Base-by-base conservation (phyloP, 2,329 filamentous ascomycete genomes). In the Aschersonia sp. region DNA sequence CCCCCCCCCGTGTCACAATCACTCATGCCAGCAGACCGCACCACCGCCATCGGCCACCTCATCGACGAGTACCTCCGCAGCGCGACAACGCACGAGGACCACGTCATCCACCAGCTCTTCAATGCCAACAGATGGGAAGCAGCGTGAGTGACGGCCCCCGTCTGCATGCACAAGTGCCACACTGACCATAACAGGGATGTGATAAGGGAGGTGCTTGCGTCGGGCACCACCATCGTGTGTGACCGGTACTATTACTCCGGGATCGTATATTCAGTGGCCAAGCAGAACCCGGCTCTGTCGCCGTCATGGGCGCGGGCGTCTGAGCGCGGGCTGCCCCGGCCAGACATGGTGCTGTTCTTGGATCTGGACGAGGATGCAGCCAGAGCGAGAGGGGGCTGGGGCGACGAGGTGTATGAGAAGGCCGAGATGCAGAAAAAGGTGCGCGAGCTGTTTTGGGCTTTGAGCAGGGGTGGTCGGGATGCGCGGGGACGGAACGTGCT, bases 161-260 rank as follows among this genome's bases (percentile, higher is more conserved):
- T 20, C 20, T 20, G 20, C 20, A 20, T 20, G 20, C 20, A 20
- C 20, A 20, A 20, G 20, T 20, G 20, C 20, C 20, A 20, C 20
- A 20, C 10, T 20, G 5, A 6, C 10, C 9, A 28, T 43, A 10
- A 4, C 50, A 78, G 75, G 2, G 67, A 71, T 54, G 65, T 66
- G 45, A 81, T 82, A 44, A 59, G 69, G 20, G 49, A 65, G 1
- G 68, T 77, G 5, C 64, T 96, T 5, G 66, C 70, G 1, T 63
- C 70, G 1, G 89, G 91, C 6, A 81, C 74, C 28, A 92, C 80
- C 0, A 74, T 98, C 32, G 72, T 98, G 40, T 82, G 91, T 55
- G 92, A 98, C 65, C 82, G 92, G 45, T 98, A 97, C 69, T 94
- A 94, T 62, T 91, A 95, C 70, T 92, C 85, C 28, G 92, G 92